Base-by-base conservation (phyloP, 1,284 basidiomycete genomes). In the Laetiporus sulphureus region DNA sequence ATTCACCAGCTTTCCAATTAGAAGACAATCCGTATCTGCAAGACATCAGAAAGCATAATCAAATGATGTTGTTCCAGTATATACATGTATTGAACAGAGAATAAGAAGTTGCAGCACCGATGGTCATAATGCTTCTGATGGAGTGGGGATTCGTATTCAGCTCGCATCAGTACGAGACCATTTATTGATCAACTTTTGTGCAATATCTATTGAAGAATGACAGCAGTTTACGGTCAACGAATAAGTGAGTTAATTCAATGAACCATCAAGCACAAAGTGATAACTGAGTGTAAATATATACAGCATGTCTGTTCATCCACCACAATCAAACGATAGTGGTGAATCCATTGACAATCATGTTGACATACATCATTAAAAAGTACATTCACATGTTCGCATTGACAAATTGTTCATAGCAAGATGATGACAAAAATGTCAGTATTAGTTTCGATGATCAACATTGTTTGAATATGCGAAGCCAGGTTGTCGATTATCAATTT, bases 41-140 rank as follows among this genome's bases (percentile, higher is more conserved):
- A 46, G 12, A n/a, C 11, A 24, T 44, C 0, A 42, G 34, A 3
- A 52, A 63, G 5, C 33, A 31, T 5, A 48, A 61, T 15, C 37
- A 48, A 6, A 35, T 55, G 1, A 37, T 65, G 3, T 21, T 64
- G 5, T 52, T 59, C 36, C 40, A 56, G 4, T 40, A 53, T 6
- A 40, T 52, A 1, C 48, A 68, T 43, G 45, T 52, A 0, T 39
- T 68, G 10, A 67, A 59, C 38, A 24, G 54, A 0, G 48, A 69
- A 16, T 61, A 66, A 45, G 67, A 71, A 39, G 32, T 69, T 0
- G 47, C 57, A 4, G 62, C 49, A 0, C 58, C 62, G 0, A 55
- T 64, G 52, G 58, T 67, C 0, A 58, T 68, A 0, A 54, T 52
- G 8, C 59, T 62, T 46, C 37, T 65, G 1, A 66, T 63, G 62